Base-by-base conservation (phyloP, 805 yeast genomes). In the Metschnikowia lunata region DNA sequence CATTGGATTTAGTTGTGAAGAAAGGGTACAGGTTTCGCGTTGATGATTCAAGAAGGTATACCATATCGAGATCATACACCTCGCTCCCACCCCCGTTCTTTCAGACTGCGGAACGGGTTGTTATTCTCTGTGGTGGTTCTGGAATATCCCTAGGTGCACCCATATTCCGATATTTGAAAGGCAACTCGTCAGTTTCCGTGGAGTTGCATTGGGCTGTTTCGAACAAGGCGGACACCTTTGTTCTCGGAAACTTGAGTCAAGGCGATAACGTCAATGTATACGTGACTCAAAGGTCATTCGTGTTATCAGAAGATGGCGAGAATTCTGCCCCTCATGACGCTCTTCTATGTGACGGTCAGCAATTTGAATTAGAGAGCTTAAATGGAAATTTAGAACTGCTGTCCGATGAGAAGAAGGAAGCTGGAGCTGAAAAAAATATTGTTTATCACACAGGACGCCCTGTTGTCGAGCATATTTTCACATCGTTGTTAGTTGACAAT, bases 111-210 rank as follows among this genome's bases (percentile, higher is more conserved):
- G 74, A 72, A 30, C 72, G 75, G 33, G 74, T 80, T 1, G 58
- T 68, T 12, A 70, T 84, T 14, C 68, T 84, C 1, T 77, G 83
- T 49, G 91, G 90, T 11, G 93, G 93, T 0, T 78, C 88, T 1
- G 90, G 91, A 1, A 74, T 85, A 9, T 80, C 89, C 0, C 75
- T 75, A 42, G 85, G 83, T 4, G 48, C 82, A 8, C 81, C 85
- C 0, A 34, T 82, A 1, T 75, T 69, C 54, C 69, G 70, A 37
- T 63, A 72, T 45, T 64, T 79, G 38, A 56, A 55, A 14, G 8
- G 51, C 45, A 13, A 48, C 36, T 26, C 54, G 9, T 26, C 43
- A 8, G 49, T 48, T 1, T 15, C 61, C 50, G 54, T 76, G 1
- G 64, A 66, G 18, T 57, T 82, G 40, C 60, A 75, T 7, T 84